phyloP scores from a whole-genome alignment of 495 filamentous ascomycete species.

The Neurospora pannonica region DNA sequence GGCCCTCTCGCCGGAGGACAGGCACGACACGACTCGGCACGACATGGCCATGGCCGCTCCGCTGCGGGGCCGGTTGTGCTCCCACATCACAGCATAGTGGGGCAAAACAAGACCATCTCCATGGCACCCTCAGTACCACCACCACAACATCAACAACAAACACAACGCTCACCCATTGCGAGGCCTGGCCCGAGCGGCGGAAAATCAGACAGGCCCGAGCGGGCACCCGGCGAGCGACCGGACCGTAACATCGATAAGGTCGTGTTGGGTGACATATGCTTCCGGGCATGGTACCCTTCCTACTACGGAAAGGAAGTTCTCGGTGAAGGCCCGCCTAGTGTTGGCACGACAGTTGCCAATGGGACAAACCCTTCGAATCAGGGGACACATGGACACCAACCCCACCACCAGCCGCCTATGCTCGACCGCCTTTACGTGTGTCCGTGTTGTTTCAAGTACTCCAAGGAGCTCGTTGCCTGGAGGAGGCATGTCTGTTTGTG shows the following conservation, averaged over 20 bases:
- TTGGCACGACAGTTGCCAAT: slow-evolving; percentile 12
- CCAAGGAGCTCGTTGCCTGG: slow-evolving; percentile 56
- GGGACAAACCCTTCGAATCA: slow-evolving; percentile 6
- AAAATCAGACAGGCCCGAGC: neutral
- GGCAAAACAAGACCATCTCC: slow-evolving; percentile 14
- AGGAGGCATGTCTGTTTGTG: slow-evolving; percentile 36
- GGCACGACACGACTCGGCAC: neutral
- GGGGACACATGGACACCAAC: neutral
- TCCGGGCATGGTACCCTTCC: slow-evolving; percentile 67
- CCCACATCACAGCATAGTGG: slow-evolving; percentile 14
- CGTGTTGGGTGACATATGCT: slow-evolving; percentile 61
- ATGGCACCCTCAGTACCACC: slow-evolving; percentile 14
- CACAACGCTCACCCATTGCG: slow-evolving; percentile 10
- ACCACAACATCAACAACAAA: slow-evolving; percentile 6
- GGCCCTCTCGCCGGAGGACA: neutral
- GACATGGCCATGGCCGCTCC: neutral
- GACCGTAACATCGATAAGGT: slow-evolving; percentile 66
- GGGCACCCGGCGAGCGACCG: slow-evolving; percentile 6
- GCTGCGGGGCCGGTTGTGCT: slow-evolving; percentile 6
- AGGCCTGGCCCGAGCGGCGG: slow-evolving; percentile 4
- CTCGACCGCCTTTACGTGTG: slow-evolving; percentile 73
- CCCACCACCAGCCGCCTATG: slow-evolving; percentile 19
- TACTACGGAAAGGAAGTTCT: slow-evolving; percentile 74
- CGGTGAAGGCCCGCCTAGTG: slow-evolving; percentile 20
- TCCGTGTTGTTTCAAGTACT: slow-evolving; percentile 89